A percentile compares a stretch with the other conserved stretches of the same genome.
Evolutionary conservation across 768 basidiomycete species (phyloP).

Genomic region (Agrocybe praecox): DNA sequence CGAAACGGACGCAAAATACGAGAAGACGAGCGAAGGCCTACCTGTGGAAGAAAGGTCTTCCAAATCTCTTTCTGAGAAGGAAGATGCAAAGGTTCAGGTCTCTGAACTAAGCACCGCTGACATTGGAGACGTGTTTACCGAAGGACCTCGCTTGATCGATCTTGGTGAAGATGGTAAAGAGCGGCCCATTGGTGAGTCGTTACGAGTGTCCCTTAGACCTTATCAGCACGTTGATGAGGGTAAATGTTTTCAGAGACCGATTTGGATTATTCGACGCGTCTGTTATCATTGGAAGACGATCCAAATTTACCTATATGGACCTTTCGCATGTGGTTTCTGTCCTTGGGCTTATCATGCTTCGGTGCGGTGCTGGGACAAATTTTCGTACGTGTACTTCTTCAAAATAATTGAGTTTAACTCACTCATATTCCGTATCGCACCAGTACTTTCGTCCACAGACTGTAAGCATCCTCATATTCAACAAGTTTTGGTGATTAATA

Average conservation of each 20-base stretch:
- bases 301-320: slow-evolving; percentile 49
- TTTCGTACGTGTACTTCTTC: slow-evolving; percentile 32
- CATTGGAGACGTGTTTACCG: slow-evolving; percentile 24
- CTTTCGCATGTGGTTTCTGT: slow-evolving; percentile 57
- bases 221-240: no score
- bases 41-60: neutral
- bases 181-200: slow-evolving; percentile 43
- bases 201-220: neutral
- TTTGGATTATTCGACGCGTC: slow-evolving; percentile 45
- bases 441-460: slow-evolving; percentile 57
- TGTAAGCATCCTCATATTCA: neutral
- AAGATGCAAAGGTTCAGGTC: neutral
- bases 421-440: slow-evolving; percentile 3
- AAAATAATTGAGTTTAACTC: neutral
- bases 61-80: neutral
- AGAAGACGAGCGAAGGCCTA: neutral
- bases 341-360: slow-evolving; percentile 55
- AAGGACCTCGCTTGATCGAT: slow-evolving; percentile 36
- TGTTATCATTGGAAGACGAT: slow-evolving; percentile 55
- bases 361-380: slow-evolving; percentile 52
- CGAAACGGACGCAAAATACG: neutral
- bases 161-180: slow-evolving; percentile 48
- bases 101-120: neutral
- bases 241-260: no score
- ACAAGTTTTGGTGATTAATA: neutral